Conservation (phyloP, 2,329 filamentous ascomycete genomes). For the Microdochium paspali region DNA sequence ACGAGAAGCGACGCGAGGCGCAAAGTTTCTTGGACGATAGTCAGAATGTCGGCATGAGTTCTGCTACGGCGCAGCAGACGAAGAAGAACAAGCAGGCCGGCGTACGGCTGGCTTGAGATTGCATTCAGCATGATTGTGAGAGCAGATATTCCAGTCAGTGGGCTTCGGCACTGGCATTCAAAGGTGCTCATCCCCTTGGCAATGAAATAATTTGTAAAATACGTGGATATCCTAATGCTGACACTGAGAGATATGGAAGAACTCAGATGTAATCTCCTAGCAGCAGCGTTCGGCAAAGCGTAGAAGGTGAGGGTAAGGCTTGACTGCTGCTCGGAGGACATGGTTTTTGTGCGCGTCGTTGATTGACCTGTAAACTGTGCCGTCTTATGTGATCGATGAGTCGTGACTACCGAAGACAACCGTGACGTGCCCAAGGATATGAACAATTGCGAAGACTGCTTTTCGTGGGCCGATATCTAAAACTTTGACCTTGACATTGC, state of each 20-base stretch:
- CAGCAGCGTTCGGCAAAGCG: too few relatives aligned
- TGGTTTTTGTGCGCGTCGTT: too few relatives aligned
- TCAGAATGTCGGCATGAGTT: conserved; percentile 53
- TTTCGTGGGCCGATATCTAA: too few relatives aligned
- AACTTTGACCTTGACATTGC: too few relatives aligned
- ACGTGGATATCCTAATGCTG: conserved; percentile 17
- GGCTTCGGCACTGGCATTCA: conserved; percentile 1
- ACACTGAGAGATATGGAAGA: conserved; percentile 14
- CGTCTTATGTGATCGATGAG: too few relatives aligned
- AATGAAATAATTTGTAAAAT: conserved; percentile 12
- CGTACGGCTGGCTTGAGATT: conserved; percentile 44
- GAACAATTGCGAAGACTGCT: too few relatives aligned
- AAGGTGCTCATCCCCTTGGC: conserved; percentile 23
- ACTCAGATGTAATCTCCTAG: neutral
- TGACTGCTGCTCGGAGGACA: neutral
- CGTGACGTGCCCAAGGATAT: too few relatives aligned
- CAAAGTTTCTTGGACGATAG: conserved; percentile 58
- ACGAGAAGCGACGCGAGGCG: conserved; percentile 75
- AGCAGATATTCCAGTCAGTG: too few relatives aligned
- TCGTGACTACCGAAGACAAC: too few relatives aligned
- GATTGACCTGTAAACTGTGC: too few relatives aligned
- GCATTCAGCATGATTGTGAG: conserved; percentile 4
- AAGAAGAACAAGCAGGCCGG: conserved; percentile 59
- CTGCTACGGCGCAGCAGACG: conserved; percentile 51
- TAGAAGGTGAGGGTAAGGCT: too few relatives aligned